phyloP scores from a whole-genome alignment of 495 filamentous ascomycete species.

The Penicillium maclennaniae region DNA sequence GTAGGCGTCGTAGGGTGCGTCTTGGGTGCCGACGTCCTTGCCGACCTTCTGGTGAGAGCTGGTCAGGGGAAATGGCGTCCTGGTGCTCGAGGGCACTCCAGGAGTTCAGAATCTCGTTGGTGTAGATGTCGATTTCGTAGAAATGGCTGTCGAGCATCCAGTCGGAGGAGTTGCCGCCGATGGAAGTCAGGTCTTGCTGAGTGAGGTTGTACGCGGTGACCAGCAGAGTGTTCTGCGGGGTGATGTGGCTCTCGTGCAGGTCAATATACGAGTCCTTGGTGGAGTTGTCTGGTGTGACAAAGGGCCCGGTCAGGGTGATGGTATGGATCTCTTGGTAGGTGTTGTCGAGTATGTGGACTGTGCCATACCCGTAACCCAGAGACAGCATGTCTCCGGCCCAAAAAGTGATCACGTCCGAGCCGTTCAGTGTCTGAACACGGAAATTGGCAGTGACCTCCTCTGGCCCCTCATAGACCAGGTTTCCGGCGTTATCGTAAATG shows the following conservation, averaged over 20 bases:
- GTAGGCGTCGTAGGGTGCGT: constrained; percentile 35
- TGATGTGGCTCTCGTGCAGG: constrained; percentile 48
- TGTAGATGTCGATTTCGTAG: constrained; percentile 40
- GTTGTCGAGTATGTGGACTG: constrained; percentile 36
- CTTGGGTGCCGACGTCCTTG: constrained; percentile 17
- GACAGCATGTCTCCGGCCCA: constrained; percentile 35
- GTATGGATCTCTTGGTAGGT: constrained; percentile 39
- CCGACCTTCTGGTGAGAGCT: constrained; percentile 25
- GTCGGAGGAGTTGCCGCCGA: constrained; percentile 33
- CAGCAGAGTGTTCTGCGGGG: constrained; percentile 46
- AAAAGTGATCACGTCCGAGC: constrained; percentile 33
- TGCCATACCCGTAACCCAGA: constrained; percentile 32
- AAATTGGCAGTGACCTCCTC: constrained; percentile 35
- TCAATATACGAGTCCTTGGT: constrained; percentile 34
- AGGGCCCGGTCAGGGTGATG: constrained; percentile 24
- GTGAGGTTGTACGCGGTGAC: constrained; percentile 54
- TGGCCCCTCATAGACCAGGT: constrained; percentile 34
- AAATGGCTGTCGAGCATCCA: constrained; percentile 47
- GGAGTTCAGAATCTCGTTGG: constrained; percentile 27
- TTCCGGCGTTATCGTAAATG: constrained; percentile 33
- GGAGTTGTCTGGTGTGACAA: constrained; percentile 27
- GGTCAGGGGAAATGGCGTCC: constrained; percentile 13
- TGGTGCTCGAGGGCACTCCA: constrained; percentile 34
- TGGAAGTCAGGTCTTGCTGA: constrained; percentile 41
- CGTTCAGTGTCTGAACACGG: constrained; percentile 30